phyloP scores from a whole-genome alignment of 805 yeast species.

The Myxozyma monticola region DNA sequence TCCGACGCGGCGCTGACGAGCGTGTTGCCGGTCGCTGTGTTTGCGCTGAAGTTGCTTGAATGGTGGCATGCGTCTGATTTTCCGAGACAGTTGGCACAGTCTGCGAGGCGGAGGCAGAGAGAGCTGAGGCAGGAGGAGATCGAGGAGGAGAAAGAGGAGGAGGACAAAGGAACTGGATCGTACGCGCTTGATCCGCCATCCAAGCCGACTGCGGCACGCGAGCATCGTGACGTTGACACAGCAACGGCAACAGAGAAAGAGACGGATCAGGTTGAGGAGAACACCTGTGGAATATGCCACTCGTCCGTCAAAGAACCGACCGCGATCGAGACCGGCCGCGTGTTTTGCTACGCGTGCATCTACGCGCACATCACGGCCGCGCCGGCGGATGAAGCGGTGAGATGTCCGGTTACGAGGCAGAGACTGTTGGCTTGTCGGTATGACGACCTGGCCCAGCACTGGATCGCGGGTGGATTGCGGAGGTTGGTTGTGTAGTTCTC shows the following conservation, averaged over 20 bases:
- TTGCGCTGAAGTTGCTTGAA: constrained; percentile 77
- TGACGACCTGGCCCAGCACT: constrained; percentile 55
- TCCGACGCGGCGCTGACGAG: constrained; percentile 34
- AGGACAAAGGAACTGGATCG: constrained; percentile 24
- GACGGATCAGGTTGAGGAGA: constrained; percentile 21
- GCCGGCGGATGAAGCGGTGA: constrained; percentile 50
- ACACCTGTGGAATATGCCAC: constrained; percentile 69
- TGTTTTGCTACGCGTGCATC: constrained; percentile 86
- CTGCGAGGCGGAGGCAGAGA: constrained; percentile 20
- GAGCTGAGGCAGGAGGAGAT: constrained; percentile 5
- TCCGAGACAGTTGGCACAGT: constrained; percentile 49
- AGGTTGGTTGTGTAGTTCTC: constrained; percentile 54
- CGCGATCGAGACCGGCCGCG: constrained; percentile 86
- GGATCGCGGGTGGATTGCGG: constrained; percentile 71
- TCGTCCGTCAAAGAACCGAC: constrained; percentile 73
- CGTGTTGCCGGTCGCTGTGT: constrained; percentile 78
- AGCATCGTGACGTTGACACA: constrained; percentile 15
- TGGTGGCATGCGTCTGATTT: constrained; percentile 89
- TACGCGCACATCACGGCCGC: constrained; percentile 57
- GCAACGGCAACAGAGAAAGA: background rate
- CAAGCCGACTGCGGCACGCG: constrained; percentile 1
- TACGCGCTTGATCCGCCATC: constrained; percentile 35
- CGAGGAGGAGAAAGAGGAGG: constrained; percentile 3
- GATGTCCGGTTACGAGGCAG: constrained; percentile 82
- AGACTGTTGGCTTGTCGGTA: constrained; percentile 69